phyloP scores from a whole-genome alignment of 768 basidiomycete genomes.

The Stropharia rugosoannulata region DNA sequence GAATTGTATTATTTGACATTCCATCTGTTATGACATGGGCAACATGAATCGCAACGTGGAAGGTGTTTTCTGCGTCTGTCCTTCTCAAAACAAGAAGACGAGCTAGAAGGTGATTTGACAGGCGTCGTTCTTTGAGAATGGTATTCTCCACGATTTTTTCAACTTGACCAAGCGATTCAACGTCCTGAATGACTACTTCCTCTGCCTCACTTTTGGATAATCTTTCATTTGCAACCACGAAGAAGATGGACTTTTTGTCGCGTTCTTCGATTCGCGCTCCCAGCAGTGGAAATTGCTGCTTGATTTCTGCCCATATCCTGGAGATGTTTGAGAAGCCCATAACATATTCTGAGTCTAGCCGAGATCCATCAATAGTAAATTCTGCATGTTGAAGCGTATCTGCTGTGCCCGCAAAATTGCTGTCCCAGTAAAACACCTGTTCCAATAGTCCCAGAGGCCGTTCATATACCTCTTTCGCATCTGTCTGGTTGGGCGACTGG shows the following conservation, averaged over 20 bases:
- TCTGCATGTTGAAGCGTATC: conserved; percentile 38
- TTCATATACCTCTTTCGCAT: conserved; percentile 20
- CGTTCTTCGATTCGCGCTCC: conserved; percentile 38
- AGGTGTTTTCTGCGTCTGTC: conserved; percentile 29
- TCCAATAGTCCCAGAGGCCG: conserved; percentile 42
- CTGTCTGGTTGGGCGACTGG: background rate
- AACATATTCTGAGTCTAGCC: conserved; percentile 9
- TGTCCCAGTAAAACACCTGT: conserved; percentile 40
- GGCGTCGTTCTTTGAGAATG: conserved; percentile 30
- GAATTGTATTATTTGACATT: conserved; percentile 37
- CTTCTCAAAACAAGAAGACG: conserved; percentile 41
- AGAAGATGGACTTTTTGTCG: conserved; percentile 28
- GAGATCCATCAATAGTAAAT: conserved; percentile 20
- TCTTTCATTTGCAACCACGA: conserved; percentile 39
- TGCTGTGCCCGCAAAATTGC: conserved; percentile 39
- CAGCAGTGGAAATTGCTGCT: conserved; percentile 49
- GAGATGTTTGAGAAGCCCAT: conserved; percentile 31
- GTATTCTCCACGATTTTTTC: conserved; percentile 24
- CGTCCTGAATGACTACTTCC: conserved; percentile 37
- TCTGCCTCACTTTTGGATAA: conserved; percentile 27
- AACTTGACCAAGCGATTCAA: conserved; percentile 35
- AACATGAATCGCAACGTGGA: conserved; percentile 42
- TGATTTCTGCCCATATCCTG: conserved; percentile 45
- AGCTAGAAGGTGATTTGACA: conserved; percentile 43
- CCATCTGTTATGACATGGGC: conserved; percentile 56